Percentiles rank a stretch among this genome's conserved stretches.
Evolutionary conservation across 306 rosid genomes (phyloP).

Genomic region (Rosa lucieae): DNA sequence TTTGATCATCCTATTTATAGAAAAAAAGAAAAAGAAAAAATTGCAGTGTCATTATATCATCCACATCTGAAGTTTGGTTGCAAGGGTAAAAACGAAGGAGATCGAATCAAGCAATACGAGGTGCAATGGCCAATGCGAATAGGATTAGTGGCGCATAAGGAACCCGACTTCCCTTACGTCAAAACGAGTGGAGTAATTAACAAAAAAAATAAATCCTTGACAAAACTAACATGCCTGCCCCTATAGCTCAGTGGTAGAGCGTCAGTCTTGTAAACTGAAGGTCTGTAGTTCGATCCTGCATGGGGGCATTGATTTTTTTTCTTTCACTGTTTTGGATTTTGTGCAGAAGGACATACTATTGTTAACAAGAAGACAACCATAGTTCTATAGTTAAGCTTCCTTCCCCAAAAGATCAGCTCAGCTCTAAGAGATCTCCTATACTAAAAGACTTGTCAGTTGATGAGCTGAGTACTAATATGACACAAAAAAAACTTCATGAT

Average conservation of each 20-base stretch:
- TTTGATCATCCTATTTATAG: too few relatives aligned
- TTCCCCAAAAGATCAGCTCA: not conserved
- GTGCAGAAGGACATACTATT: not conserved
- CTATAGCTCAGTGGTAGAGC: slow-evolving; percentile 38
- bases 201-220: too few relatives aligned
- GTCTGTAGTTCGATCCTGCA: slow-evolving; percentile 36
- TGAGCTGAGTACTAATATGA: not conserved
- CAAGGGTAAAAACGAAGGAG: too few relatives aligned
- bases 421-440: not conserved
- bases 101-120: too few relatives aligned
- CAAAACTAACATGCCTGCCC: not conserved
- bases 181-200: too few relatives aligned
- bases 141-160: too few relatives aligned
- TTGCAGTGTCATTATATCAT: too few relatives aligned
- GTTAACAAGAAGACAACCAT: not conserved
- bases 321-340: not conserved
- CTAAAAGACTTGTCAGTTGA: not conserved
- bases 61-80: too few relatives aligned
- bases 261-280: slow-evolving; percentile 37
- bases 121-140: too few relatives aligned
- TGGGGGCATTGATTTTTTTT: slow-evolving; percentile 13
- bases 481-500: not conserved
- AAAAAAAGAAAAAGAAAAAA: too few relatives aligned
- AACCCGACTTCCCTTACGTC: too few relatives aligned
- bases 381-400: not conserved